Percentiles rank a stretch among this genome's conserved stretches.
These are phyloP conservation scores for Phaseolus lunatus DNA, from an alignment of 306 rosid genomes.

Conservation along the genomic window DNA sequence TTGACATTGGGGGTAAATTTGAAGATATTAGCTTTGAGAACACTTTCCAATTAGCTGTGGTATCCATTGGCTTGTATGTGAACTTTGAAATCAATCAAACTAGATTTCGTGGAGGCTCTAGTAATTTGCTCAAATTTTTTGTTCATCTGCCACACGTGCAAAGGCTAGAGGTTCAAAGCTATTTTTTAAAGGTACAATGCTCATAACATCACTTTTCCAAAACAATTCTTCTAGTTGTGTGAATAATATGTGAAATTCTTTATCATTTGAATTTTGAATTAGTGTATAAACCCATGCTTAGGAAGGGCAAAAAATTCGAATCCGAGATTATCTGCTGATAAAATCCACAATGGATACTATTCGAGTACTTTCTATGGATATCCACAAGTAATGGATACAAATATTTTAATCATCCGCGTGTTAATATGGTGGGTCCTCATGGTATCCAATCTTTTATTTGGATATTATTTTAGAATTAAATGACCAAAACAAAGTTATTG, in stretches of 20 bases:
- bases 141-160: slow-evolving; percentile 53
- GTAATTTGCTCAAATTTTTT: slow-evolving; percentile 61
- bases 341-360: too few species aligned
- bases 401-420: too few species aligned
- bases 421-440: too few species aligned
- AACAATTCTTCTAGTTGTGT: slow-evolving; percentile 29
- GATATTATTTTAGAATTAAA: too few species aligned
- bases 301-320: too few species aligned
- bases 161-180: slow-evolving; percentile 65
- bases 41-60: slow-evolving; percentile 57
- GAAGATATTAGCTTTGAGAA: slow-evolving; percentile 58
- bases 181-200: slow-evolving; percentile 61
- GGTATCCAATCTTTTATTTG: too few species aligned
- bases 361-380: too few species aligned
- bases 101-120: slow-evolving; percentile 44
- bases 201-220: slow-evolving; percentile 3
- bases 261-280: slow-evolving; percentile 20
- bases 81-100: slow-evolving; percentile 42
- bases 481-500: too few species aligned
- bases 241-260: slow-evolving; percentile 27
- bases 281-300: neutral
- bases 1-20: slow-evolving; percentile 67
- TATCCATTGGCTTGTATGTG: slow-evolving; percentile 59
- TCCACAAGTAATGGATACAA: too few species aligned
- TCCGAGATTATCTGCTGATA: too few species aligned